Base-by-base conservation (phyloP, 352 stramenopile genomes). In the Detonula confervacea region DNA sequence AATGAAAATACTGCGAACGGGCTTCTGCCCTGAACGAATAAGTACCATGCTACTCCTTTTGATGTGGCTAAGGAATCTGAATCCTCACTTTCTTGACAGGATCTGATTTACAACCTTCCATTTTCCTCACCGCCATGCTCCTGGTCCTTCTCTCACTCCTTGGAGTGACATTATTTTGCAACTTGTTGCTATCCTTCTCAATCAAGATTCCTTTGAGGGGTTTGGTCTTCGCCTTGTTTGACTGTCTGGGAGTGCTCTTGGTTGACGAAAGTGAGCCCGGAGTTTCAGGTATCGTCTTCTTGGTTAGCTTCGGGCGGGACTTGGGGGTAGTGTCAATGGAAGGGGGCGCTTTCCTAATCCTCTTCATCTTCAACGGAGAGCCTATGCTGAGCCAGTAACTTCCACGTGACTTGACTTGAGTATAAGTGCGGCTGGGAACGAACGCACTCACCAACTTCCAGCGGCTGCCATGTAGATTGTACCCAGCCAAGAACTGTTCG, bases 371-470 rank as follows among this genome's bases (percentile, higher is more conserved):
- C n/a, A 44, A 18, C 0, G 75, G 75, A 22, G 75, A 83, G 2
- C 69, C 20, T 54, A 83, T 64, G 30, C 57, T 78, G 20, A 65
- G 60, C 75, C 75, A 83, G 47, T 83, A 70, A 37, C 29, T 61
- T 25, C 67, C 75, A 66, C 78, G 75, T 18, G 55, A 29, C 61
- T 62, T 77, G 20, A 83, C 75, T 75, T 83, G 75, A 55, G 57
- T 46, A 29, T 54, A 18, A 16, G 16, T 61, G 37, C 74, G 65
- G 16, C 66, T 82, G n/a, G 66, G 74, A 42, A 82, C 61, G 18
- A 70, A 77, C 20, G 49, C 30, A 27, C 57, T 33, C 7, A 82
- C 74, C 25, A 62, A 24, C 37, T 73, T 73, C 75, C 75, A 83
- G 9, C 51, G 30, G 2, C 14, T 64, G 6, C 75, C 75, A 60